Evolutionary conservation across 2,329 filamentous ascomycete species (phyloP).

Genomic region (Cercospora sp.): DNA sequence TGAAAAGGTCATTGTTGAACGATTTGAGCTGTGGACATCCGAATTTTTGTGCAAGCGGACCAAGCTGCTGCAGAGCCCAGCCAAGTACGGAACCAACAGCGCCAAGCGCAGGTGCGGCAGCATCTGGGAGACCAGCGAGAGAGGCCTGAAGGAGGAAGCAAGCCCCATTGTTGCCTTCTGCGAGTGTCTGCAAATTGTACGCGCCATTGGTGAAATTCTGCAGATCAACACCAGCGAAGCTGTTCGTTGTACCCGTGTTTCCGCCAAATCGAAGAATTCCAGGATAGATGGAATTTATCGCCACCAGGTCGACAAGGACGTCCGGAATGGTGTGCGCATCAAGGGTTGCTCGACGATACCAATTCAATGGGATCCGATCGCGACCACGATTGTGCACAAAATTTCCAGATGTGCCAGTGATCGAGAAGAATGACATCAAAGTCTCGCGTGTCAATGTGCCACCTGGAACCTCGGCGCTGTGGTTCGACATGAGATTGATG

Average conservation of each 20-base stretch:
- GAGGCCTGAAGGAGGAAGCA: background rate
- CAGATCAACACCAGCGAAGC: constrained; percentile 38
- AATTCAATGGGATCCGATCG: constrained; percentile 34
- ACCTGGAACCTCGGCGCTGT: constrained; percentile 26
- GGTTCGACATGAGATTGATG: constrained; percentile 34
- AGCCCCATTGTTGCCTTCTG: background rate
- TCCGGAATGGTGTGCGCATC: background rate
- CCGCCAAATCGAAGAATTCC: background rate
- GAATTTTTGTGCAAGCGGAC: background rate
- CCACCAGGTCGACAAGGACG: background rate
- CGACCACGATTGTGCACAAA: constrained; percentile 30
- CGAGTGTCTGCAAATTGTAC: background rate
- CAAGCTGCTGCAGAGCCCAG: background rate
- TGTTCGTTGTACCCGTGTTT: constrained; percentile 27
- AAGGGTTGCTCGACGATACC: constrained; percentile 17
- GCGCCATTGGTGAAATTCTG: background rate
- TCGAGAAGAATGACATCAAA: constrained; percentile 31
- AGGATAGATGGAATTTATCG: background rate
- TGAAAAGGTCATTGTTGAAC: background rate
- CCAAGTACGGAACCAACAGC: background rate
- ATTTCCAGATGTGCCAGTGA: constrained; percentile 28
- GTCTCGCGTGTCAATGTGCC: constrained; percentile 30
- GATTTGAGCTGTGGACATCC: background rate
- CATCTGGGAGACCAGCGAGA: background rate
- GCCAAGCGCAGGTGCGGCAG: background rate